A percentile compares a stretch with the other conserved stretches of the same genome.
Evolutionary conservation across 2,329 filamentous ascomycete species (phyloP).

Genomic region (Diaporthe ilicicola): DNA sequence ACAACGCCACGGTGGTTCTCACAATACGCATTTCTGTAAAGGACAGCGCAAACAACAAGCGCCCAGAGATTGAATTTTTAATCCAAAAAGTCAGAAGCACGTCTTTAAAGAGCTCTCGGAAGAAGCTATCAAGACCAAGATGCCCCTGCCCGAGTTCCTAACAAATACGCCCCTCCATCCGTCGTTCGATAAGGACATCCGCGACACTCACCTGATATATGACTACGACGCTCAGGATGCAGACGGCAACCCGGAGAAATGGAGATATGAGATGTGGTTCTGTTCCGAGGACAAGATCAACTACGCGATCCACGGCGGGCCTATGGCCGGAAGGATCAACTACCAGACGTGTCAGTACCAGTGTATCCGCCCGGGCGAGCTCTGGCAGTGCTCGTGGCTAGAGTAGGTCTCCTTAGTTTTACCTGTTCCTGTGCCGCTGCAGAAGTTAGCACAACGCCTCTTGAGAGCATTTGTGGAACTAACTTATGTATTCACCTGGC

Average conservation of each 20-base stretch:
- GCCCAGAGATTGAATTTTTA: too few species aligned
- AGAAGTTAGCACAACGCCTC: not conserved
- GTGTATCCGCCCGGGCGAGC: slow-evolving; percentile 63
- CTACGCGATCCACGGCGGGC: slow-evolving; percentile 67
- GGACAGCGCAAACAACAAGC: not conserved
- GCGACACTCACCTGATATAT: slow-evolving; percentile 63
- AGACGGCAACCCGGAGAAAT: slow-evolving; percentile 62
- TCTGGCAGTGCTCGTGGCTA: slow-evolving; percentile 69
- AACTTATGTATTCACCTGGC: not conserved
- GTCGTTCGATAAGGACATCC: slow-evolving; percentile 59
- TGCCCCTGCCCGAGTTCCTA: slow-evolving; percentile 27
- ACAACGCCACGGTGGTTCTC: not conserved
- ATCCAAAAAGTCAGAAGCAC: not conserved
- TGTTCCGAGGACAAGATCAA: slow-evolving; percentile 62
- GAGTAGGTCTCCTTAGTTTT: slow-evolving; percentile 7
- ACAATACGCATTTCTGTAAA: not conserved
- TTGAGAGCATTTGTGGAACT: not conserved
- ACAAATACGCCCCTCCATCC: slow-evolving; percentile 33
- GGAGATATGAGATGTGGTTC: slow-evolving; percentile 71
- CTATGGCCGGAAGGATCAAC: slow-evolving; percentile 64
- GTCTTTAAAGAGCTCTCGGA: too few species aligned
- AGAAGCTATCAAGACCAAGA: not conserved
- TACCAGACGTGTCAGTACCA: slow-evolving; percentile 64
- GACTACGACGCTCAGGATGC: slow-evolving; percentile 60
- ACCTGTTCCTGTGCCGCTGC: too few species aligned